Base-by-base conservation (phyloP, 1,139 yeast species). In the Candida sanyaensis region DNA sequence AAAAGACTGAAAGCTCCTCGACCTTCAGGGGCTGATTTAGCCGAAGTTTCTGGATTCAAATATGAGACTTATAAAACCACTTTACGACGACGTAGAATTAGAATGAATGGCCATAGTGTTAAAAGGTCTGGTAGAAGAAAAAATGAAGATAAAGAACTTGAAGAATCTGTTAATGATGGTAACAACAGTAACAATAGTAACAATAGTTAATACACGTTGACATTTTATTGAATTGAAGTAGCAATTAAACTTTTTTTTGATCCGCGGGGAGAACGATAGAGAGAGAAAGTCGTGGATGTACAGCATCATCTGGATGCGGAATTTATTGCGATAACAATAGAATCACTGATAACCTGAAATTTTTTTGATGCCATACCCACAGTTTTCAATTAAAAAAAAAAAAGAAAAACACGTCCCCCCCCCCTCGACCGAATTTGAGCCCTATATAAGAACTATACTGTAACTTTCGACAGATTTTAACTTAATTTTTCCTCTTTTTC, bases 1-100 rank as follows among this genome's bases (percentile, higher is more conserved):
- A 39, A 39, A n/a, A 30, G 17, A 4, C 42, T 39, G 42, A 39
- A 39, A 21, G 36, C 34, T 24, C 39, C 39, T n/a, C 39, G 39
- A 11, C 39, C 24, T 24, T 36, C 39, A n/a, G 28, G 29, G 11
- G 24, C 29, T 12, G 39, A 36, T 23, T 36, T 36, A 13, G 28
- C 39, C 3, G 6, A 36, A 4, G 10, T 24, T 11, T 36, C 39
- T 4, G 39, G 39, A 17, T 36, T 36, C 29, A 36, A 36, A 26
- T 36, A 36, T n/a, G 39, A 36, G 29, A 36, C 39, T 11, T 36
- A 36, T 26, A 36, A 36, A 26, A 36, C 39, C 4, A 36, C 39
- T 23, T 36, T 36, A n/a, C 24, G 39, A 26, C 13, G 39, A n/a
- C 39, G 39, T 26, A 36, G 9, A 6, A n/a, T 5, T n/a, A 23